Evolutionary conservation across 2,329 filamentous ascomycete species (phyloP).

Genomic region (Calonectria pseudoreteaudii): DNA sequence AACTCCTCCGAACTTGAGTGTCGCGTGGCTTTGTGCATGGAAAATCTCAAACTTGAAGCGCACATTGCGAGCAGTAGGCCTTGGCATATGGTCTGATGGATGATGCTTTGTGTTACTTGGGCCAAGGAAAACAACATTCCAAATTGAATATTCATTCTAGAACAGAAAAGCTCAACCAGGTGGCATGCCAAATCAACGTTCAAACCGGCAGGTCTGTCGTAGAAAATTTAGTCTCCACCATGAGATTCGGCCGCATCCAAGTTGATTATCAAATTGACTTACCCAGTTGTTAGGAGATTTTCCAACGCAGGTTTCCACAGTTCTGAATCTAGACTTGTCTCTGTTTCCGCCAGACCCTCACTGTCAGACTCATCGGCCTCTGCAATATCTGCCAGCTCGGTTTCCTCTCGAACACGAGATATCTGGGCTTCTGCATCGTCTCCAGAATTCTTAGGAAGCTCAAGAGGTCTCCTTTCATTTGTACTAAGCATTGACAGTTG

Average conservation of each 20-base stretch:
- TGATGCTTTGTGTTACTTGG: neutral
- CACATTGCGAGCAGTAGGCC: constrained; percentile 17
- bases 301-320: constrained; percentile 1
- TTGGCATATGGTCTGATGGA: neutral
- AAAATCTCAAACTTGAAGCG: constrained; percentile 20
- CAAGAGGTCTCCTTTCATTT: neutral
- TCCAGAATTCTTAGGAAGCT: too few relatives aligned
- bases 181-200: neutral
- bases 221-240: neutral
- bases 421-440: neutral
- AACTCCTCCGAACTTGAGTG: neutral
- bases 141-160: constrained; percentile 1
- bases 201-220: neutral
- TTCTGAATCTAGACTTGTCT: neutral
- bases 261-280: neutral
- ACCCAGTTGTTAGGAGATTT: neutral
- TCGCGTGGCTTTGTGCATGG: constrained; percentile 7
- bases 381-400: neutral
- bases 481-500: neutral
- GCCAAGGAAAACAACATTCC: neutral
- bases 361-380: constrained; percentile 4
- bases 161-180: constrained; percentile 11
- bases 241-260: neutral
- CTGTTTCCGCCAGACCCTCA: neutral
- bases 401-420: neutral